Evolutionary conservation across 75 land plant species (phyloP).

Genomic region (Picea glauca): DNA sequence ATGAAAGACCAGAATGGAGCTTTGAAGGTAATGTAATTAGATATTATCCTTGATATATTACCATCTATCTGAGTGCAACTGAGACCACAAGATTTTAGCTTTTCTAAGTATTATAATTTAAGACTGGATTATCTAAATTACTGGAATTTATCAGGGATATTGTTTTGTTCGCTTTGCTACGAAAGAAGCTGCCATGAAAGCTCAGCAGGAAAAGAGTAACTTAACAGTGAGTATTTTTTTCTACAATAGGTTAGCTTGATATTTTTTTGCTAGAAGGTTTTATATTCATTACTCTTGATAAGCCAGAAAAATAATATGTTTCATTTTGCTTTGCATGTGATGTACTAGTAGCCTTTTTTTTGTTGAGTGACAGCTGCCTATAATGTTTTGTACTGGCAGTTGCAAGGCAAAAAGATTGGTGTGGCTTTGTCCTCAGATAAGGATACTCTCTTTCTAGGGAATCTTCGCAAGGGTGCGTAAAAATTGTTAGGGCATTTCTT

Average conservation of each 20-base stretch:
- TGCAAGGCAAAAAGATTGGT: conserved; percentile 37
- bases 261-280: neutral
- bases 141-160: conserved; percentile 9
- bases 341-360: neutral
- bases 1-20: conserved; percentile 25
- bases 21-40: conserved; percentile 18
- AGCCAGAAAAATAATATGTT: neutral
- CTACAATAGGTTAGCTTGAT: neutral
- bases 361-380: neutral
- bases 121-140: neutral
- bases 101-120: neutral
- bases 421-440: conserved; percentile 27
- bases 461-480: conserved; percentile 24
- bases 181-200: conserved; percentile 28
- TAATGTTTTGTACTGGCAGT: conserved; percentile 13
- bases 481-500: neutral
- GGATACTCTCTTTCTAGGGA: conserved; percentile 27
- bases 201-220: conserved; percentile 5
- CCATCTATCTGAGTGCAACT: neutral
- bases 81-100: neutral
- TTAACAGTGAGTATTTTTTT: neutral
- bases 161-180: conserved; percentile 37
- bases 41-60: neutral
- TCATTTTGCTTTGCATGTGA: neutral
- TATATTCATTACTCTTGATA: neutral